A percentile compares a stretch with the other conserved stretches of the same genome.
These are phyloP conservation scores for Sanghuangporus sanghuang DNA, from an alignment of 1,284 basidiomycete species.

Conservation along the genomic window DNA sequence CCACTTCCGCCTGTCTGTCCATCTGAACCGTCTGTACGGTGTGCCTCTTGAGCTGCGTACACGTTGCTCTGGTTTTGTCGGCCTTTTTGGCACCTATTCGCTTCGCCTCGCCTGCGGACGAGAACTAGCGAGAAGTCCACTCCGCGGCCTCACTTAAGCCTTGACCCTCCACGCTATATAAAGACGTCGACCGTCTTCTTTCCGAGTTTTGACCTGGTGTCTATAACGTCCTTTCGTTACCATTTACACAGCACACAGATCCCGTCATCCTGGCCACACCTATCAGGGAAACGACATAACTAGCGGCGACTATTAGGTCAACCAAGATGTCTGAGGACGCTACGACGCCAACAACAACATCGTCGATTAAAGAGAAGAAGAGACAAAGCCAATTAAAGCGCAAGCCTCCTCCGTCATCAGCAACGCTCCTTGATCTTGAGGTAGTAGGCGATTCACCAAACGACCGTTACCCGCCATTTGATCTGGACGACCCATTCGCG, in stretches of 20 bases:
- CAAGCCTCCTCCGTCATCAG: conserved; percentile 9
- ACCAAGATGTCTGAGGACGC: neutral
- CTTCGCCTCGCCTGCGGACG: neutral
- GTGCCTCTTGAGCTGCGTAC: neutral
- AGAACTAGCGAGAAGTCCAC: neutral
- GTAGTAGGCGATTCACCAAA: conserved; percentile 1
- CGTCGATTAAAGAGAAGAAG: conserved; percentile 1
- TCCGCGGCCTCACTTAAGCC: conserved; percentile 3
- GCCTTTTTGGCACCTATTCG: neutral
- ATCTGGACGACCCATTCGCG: conserved; percentile 17
- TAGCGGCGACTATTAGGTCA: neutral
- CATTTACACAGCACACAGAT: neutral
- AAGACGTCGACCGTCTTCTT: conserved; percentile 1
- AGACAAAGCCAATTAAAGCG: conserved; percentile 9
- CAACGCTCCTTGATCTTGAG: conserved; percentile 9
- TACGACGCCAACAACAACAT: neutral
- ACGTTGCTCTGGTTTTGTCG: neutral
- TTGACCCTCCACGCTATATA: neutral
- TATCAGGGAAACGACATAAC: neutral
- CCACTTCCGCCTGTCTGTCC: neutral
- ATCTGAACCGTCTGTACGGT: neutral
- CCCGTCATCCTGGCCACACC: neutral
- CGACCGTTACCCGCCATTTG: conserved; percentile 17
- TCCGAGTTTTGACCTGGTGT: neutral
- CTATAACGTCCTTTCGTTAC: neutral